Conservation (phyloP, 2,329 filamentous ascomycete genomes). For the Scleromitrula shiraiana region DNA sequence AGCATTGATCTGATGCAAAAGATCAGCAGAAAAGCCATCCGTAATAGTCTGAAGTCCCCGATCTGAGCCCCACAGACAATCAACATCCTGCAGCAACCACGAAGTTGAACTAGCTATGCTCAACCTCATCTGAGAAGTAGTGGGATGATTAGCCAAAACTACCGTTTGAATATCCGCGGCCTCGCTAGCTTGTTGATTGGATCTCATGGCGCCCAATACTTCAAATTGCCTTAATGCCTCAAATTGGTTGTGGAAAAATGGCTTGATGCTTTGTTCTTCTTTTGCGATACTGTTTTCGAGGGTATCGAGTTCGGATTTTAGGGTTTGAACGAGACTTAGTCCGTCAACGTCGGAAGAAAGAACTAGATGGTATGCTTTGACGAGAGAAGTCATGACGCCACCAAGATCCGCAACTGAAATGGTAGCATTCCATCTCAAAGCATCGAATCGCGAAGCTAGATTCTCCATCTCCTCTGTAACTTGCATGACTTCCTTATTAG, state of each 20-base stretch:
- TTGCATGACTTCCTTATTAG: constrained; percentile 37
- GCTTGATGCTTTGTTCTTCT: constrained; percentile 35
- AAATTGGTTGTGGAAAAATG: constrained; percentile 48
- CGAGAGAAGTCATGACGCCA: constrained; percentile 46
- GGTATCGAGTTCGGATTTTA: constrained; percentile 43
- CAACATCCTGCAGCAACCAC: constrained; percentile 20
- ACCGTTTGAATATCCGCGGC: constrained; percentile 18
- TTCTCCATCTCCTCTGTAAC: constrained; percentile 44
- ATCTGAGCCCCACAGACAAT: constrained; percentile 26
- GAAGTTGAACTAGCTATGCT: constrained; percentile 20
- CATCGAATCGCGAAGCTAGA: constrained; percentile 52
- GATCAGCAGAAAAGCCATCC: constrained; percentile 39
- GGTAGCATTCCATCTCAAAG: constrained; percentile 49
- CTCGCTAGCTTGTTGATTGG: constrained; percentile 1
- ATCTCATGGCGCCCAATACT: constrained; percentile 15
- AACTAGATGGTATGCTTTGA: constrained; percentile 48
- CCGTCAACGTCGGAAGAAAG: constrained; percentile 33
- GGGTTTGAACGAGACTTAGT: constrained; percentile 36
- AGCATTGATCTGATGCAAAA: constrained; percentile 48
- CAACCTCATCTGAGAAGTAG: constrained; percentile 24
- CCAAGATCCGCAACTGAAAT: constrained; percentile 44
- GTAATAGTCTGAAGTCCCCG: constrained; percentile 37
- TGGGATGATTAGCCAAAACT: constrained; percentile 27
- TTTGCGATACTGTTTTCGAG: constrained; percentile 41
- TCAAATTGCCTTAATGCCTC: constrained; percentile 45